Base-by-base conservation (phyloP, 1,284 basidiomycete species). In the Fomitopsis pinicola region DNA sequence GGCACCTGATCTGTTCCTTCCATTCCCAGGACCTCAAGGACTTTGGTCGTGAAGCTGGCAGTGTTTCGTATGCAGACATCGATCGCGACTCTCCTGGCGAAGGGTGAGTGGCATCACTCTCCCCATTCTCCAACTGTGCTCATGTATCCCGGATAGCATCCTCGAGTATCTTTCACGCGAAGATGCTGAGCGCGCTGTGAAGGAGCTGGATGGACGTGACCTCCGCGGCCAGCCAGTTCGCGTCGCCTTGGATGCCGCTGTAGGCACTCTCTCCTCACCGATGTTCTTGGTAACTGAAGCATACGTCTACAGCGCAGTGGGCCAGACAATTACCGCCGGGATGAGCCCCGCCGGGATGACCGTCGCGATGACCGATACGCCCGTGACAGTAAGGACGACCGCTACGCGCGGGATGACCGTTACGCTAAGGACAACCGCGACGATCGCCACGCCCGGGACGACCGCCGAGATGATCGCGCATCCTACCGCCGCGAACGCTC, bases 171-270 rank as follows among this genome's bases (percentile, higher is more conserved):
- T 91, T 17, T 88, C 86, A 54, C 83, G 91, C 62, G 91, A 91
- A 9, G 95, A 98, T 71, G 94, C 94, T 54, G 94, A 97, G 55
- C 88, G 89, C 64, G 95, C 95, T n/a, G 86, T 95, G 66, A 90
- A 87, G 70, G 87, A 90, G 35, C 80, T 98, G 38, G 89, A 94
- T 66, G 88, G 89, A 64, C 89, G 83, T 67, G 92, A 95, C 64
- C 83, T 95, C 40, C 89, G 92, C 67, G 94, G 94, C 63, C 80
- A 87, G 57, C 80, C 84, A 48, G 93, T 95, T 57, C 86, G 87
- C 57, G 88, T 95, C 30, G 78, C 83, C 38, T 71, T 87, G 45
- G 89, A 90, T 63, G 87, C 91, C 22, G 79, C 79, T 61, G 89
- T 91, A 65, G 50, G 87, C 77, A 17, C 3, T 38, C 7, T 5